Conservation (phyloP, 176 grass and related monocot species). For the sorghum (Sorghum bicolor) region Sorghum_bicolor_NCBIv3 NC_012874.2:60833501-60834000, state of each 20-base stretch:
- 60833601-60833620: constrained; percentile 4
- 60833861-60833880: not conserved
- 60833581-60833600: not conserved
- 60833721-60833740: not conserved
- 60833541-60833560: not conserved
- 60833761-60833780: not conserved
- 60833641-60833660: not conserved
- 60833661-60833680: not conserved
- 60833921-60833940: not conserved
- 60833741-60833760: not conserved
- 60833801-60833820: not conserved
- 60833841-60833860: not conserved
- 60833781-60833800: not conserved
- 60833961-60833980: not conserved
- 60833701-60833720: not conserved
- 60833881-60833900: not conserved
- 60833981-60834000: not conserved
- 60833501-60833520: not conserved
- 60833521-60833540: not conserved
- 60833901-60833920: not conserved
- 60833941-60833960: not conserved
- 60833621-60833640: not conserved
- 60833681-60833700: not conserved
- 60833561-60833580: not conserved
- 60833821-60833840: not conserved